Evolutionary conservation across 306 rosid genomes (phyloP).

Genomic region (Carpinus viminea): DNA sequence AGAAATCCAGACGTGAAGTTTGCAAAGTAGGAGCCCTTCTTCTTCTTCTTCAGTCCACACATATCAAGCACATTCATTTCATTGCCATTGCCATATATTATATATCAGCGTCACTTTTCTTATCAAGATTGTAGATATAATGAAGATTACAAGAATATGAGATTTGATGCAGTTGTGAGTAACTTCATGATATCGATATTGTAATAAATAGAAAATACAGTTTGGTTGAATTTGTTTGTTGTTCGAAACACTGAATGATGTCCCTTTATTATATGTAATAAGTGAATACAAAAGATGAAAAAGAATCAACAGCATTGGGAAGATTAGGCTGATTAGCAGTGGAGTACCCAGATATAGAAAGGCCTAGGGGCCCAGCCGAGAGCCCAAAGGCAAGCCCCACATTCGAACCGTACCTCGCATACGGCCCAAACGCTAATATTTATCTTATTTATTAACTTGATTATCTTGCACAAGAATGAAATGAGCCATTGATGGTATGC

Average conservation of each 20-base stretch:
- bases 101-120: not conserved
- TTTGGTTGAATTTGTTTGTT: not conserved
- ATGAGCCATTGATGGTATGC: not conserved
- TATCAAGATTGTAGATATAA: not conserved
- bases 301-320: not conserved
- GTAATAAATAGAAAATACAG: not conserved
- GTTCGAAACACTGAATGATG: not conserved
- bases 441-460: too few relatives aligned
- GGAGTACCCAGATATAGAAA: not conserved
- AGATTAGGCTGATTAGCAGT: not conserved
- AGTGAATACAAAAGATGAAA: not conserved
- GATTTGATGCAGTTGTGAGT: not conserved
- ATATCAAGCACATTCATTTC: not conserved
- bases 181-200: too few relatives aligned
- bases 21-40: conserved; percentile 22
- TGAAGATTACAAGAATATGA: not conserved
- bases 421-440: too few relatives aligned
- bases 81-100: not conserved
- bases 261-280: not conserved
- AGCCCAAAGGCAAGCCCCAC: too few relatives aligned
- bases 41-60: not conserved
- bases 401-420: too few relatives aligned
- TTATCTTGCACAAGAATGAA: too few relatives aligned
- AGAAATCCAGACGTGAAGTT: conserved; percentile 90
- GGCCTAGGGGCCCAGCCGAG: too few relatives aligned